Conservation (phyloP, 2,329 filamentous ascomycete species). For the Lizonia empirigonia region DNA sequence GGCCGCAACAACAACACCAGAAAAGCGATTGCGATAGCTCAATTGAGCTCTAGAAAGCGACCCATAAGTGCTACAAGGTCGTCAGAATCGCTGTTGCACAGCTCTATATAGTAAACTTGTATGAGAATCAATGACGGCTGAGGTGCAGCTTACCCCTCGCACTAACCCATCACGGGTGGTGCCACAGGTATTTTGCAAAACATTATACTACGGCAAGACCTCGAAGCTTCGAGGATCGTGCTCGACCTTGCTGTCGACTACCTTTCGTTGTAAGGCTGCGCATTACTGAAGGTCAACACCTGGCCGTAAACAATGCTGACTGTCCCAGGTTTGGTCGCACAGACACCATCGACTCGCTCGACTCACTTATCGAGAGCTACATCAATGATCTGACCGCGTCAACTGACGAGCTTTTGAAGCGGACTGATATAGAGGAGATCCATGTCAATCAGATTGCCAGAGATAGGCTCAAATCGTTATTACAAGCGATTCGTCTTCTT, state of each 20-base stretch:
- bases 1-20: no score
- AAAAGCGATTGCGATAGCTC: no score
- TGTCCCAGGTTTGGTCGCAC: slow-evolving; percentile 25
- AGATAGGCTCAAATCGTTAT: slow-evolving; percentile 30
- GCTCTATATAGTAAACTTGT: no score
- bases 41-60: no score
- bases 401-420: slow-evolving; percentile 30
- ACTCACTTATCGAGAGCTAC: slow-evolving; percentile 26
- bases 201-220: slow-evolving; percentile 31
- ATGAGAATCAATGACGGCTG: no score
- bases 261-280: slow-evolving; percentile 32
- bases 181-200: no score
- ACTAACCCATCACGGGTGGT: no score
- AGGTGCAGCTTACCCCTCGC: no score
- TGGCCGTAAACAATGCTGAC: slow-evolving; percentile 5
- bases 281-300: neutral
- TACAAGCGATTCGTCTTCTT: slow-evolving; percentile 32
- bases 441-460: slow-evolving; percentile 32
- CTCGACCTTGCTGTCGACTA: slow-evolving; percentile 41
- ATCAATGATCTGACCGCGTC: slow-evolving; percentile 24
- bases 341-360: slow-evolving; percentile 27
- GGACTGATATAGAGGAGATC: slow-evolving; percentile 34
- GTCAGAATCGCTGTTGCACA: no score
- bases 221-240: slow-evolving; percentile 35
- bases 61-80: no score